Evolutionary conservation across 176 grass and related monocot species (phyloP).

Genomic region (Saccharum spontaneum): DNA sequence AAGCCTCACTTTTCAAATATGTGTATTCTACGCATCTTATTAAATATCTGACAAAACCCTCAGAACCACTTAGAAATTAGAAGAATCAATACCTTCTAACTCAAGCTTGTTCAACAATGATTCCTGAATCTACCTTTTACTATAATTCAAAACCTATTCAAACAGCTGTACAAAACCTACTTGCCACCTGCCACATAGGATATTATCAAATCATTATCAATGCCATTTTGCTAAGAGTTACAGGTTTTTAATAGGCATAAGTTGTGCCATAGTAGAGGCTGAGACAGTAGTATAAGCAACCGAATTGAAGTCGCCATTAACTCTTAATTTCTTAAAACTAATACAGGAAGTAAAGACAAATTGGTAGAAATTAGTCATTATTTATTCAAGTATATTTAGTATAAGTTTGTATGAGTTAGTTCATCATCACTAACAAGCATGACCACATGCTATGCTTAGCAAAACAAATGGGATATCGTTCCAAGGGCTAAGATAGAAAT

Average conservation of each 20-base stretch:
- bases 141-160: background rate
- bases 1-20: background rate
- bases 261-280: background rate
- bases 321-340: conserved; percentile 1
- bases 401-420: background rate
- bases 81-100: background rate
- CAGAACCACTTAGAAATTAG: background rate
- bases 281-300: background rate
- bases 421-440: background rate
- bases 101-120: background rate
- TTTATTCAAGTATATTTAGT: background rate
- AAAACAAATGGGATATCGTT: background rate
- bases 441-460: background rate
- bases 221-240: background rate
- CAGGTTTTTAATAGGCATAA: conserved; percentile 6
- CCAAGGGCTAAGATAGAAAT: background rate
- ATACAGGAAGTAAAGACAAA: background rate
- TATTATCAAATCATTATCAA: conserved; percentile 1
- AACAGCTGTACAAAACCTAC: background rate
- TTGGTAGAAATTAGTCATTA: background rate
- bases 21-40: background rate
- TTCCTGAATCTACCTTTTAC: conserved; percentile 13
- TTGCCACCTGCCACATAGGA: background rate
- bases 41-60: background rate
- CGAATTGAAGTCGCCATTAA: background rate